These are phyloP conservation scores for Metarhizium anisopliae DNA, from an alignment of 2,329 filamentous ascomycete species.

Conservation along the genomic window DNA sequence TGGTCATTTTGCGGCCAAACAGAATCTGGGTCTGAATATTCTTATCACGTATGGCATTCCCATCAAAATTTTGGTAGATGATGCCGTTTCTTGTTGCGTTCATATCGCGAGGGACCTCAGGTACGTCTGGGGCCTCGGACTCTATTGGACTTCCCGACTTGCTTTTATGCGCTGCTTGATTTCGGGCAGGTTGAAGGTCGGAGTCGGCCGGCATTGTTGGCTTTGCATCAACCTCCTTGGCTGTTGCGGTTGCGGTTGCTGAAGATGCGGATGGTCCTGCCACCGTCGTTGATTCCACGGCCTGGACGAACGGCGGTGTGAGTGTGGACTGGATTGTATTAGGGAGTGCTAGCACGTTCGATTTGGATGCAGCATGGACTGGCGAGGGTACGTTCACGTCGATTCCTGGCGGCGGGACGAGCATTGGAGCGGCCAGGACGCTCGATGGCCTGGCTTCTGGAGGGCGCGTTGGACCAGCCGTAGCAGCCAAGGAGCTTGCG, in stretches of 20 bases:
- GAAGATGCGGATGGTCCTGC: neutral
- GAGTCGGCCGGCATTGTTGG: neutral
- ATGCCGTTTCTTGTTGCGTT: constrained; percentile 39
- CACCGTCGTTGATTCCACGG: neutral
- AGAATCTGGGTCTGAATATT: constrained; percentile 49
- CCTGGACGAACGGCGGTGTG: constrained; percentile 6
- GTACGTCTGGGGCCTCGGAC: constrained; percentile 11
- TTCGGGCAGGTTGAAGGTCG: constrained; percentile 7
- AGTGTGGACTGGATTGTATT: constrained; percentile 26
- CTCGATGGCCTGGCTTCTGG: constrained; percentile 18
- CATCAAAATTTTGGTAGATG: constrained; percentile 51
- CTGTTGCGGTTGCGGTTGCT: neutral
- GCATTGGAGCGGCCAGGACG: constrained; percentile 28
- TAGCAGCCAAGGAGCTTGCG: constrained; percentile 10
- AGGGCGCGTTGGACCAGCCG: constrained; percentile 14
- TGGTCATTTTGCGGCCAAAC: constrained; percentile 50
- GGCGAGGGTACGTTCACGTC: constrained; percentile 13
- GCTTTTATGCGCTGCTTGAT: constrained; percentile 9
- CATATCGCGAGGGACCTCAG: constrained; percentile 9
- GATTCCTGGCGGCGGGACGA: constrained; percentile 26
- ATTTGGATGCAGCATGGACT: constrained; percentile 28
- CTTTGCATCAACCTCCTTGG: neutral
- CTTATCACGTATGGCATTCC: constrained; percentile 46
- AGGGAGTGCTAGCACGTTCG: constrained; percentile 35
- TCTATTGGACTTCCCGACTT: constrained; percentile 6